Percentiles rank a stretch among this genome's conserved stretches.
phyloP scores from a whole-genome alignment of 306 rosid species.

The Prunus dulcis region DNA sequence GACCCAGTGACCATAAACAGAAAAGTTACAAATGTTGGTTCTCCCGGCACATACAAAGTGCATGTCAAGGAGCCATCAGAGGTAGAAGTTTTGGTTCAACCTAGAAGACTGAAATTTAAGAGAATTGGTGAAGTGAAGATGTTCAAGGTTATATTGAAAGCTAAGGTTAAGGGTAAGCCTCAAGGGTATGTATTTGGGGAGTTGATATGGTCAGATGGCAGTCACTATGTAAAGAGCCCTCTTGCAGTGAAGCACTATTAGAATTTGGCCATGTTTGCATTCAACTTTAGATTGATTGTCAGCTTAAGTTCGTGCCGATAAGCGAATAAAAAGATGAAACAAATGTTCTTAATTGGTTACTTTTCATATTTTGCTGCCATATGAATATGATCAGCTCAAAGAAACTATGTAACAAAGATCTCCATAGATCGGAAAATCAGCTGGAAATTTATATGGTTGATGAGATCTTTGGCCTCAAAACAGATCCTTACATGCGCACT shows the following conservation, averaged over 20 bases:
- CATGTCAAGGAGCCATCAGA: conserved; percentile 25
- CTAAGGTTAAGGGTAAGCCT: not conserved
- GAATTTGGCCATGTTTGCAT: not conserved
- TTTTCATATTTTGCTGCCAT: too few species aligned
- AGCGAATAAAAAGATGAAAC: too few species aligned
- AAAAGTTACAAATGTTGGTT: conserved; percentile 53
- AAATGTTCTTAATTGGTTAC: too few species aligned
- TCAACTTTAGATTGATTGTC: not conserved
- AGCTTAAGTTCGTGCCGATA: not conserved
- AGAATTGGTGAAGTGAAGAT: conserved; percentile 41
- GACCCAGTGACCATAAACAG: conserved; percentile 30
- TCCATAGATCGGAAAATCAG: too few species aligned
- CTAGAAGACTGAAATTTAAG: conserved; percentile 29
- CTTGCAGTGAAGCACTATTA: conserved; percentile 18
- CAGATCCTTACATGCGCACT: too few species aligned
- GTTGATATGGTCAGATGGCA: conserved; percentile 42
- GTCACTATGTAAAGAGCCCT: conserved; percentile 40
- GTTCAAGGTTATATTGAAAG: conserved; percentile 30
- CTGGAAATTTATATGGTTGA: too few species aligned
- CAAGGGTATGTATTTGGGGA: conserved; percentile 26
- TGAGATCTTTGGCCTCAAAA: too few species aligned
- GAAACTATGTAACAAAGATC: too few species aligned
- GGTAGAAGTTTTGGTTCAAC: conserved; percentile 34
- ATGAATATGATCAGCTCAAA: too few species aligned
- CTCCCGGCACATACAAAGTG: conserved; percentile 39